Evolutionary conservation across 1,284 basidiomycete genomes (phyloP), one percentile per base, ranked within the genome.

Genomic region (Mycosarcoma maydis): DNA sequence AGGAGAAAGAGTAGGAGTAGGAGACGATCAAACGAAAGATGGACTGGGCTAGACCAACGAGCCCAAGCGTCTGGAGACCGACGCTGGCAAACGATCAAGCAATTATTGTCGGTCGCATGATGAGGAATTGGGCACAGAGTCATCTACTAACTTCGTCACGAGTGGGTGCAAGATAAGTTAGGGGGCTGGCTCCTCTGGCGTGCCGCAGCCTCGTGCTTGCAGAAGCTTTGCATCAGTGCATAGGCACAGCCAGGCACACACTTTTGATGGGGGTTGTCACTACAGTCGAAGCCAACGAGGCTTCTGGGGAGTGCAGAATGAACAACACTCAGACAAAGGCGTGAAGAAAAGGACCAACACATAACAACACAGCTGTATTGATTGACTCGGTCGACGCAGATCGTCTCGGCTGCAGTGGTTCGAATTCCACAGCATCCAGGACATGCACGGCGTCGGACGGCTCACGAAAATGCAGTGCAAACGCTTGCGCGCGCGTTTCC

Each of bases 281-380:
- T 13, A 13, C 7, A 6, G 27, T 29, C 27, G 27, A 29, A 13
- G 29, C 29, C 9, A 14, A 30, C 29, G 29, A 30, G 29, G n/a
- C n/a, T n/a, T 30, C 9, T 4, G 33, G 11, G 16, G 22, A 42
- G 5, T n/a, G 27, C 17, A 39, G 17, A 29, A n/a, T 51, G 29
- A 51, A 30, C 56, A 51, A 51, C 55, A 58, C 55, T 50, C 37
- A 47, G 30, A 46, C 43, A 50, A 27, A n/a, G n/a, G n/a, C n/a
- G n/a, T n/a, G n/a, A n/a, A 10, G 20, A 43, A 43, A 19, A 33
- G 20, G 32, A 45, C 17, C 39, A 26, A 41, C 39, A 43, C 14
- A 27, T 22, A 45, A 19, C 43, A 32, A n/a, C 33, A 34, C 33
- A 16, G n/a, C n/a, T n/a, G n/a, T n/a, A n/a, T n/a, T n/a, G n/a